Evolutionary conservation across 2,329 filamentous ascomycete genomes (phyloP), one percentile per base, ranked within the genome.

Genomic region (Endoconidiophora laricicola): DNA sequence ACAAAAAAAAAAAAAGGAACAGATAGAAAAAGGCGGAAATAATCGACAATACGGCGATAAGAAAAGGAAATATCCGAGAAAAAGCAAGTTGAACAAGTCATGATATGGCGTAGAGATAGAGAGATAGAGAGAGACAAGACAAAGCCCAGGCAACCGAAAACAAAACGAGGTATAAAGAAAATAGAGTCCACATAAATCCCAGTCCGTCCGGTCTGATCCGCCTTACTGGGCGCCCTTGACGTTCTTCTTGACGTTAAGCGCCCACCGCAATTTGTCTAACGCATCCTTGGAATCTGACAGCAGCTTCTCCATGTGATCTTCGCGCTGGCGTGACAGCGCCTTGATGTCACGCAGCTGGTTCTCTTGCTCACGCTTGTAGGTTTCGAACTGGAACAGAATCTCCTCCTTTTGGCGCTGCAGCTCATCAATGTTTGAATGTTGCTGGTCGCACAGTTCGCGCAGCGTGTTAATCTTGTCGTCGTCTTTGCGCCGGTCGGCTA

Each of bases 261-360:
- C 80, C 83, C 83, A 87, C 59, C 69, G 76, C 62, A 88, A 70
- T 66, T 85, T 77, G 55, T 78, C 70, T 46, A 83, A 66, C n/a
- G 75, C 73, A 57, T 74, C 68, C 56, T 70, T 69, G 41, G 79
- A 66, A 58, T 80, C 75, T 37, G 70, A 63, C n/a, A 82, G 64
- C 23, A 76, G 67, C 51, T 62, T 63, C 55, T 77, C 69, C 57
- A 83, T 80, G 58, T 81, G 73, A 23, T 70, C 65, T 59, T 84
- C 81, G 55, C 76, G 70, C 54, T 65, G 63, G 24, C 63, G 67
- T 4, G 78, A 79, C 49, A 71, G 69, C 14, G 65, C 62, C 59
- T 81, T 76, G 58, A 86, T 78, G 12, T 69, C 65, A 33, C 66
- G 67, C 47, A 86, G 66, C 39, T 70, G 67, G n/a, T 71, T 66